Evolutionary conservation across 192 early-diverging fungal genomes (phyloP).

Genomic region (Allomyces arbusculus): DNA sequence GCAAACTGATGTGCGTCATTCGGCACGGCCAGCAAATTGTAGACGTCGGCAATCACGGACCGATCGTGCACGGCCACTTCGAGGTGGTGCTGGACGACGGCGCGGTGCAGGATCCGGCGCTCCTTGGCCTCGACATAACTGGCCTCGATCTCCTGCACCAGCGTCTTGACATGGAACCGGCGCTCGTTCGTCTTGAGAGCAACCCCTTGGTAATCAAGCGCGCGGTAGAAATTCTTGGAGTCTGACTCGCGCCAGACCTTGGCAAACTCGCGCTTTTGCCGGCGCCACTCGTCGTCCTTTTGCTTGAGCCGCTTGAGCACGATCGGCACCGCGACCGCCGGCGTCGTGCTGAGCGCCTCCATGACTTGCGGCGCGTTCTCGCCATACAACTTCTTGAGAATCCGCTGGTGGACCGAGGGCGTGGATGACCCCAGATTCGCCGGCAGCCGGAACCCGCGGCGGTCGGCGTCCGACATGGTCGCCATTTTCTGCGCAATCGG

Average conservation of each 20-base stretch:
- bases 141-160: constrained; percentile 69
- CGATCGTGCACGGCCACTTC: constrained; percentile 55
- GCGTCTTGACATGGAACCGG: constrained; percentile 47
- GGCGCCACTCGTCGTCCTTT: constrained; percentile 91
- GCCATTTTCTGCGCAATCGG: constrained; percentile 72
- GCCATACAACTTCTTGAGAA: constrained; percentile 86
- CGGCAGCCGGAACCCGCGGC: constrained; percentile 42
- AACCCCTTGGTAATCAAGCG: constrained; percentile 86
- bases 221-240: constrained; percentile 77
- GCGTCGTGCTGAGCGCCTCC: constrained; percentile 77
- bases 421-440: constrained; percentile 64
- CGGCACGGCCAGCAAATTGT: too few species aligned
- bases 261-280: constrained; percentile 68
- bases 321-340: constrained; percentile 75
- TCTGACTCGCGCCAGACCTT: constrained; percentile 94
- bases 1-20: too few species aligned
- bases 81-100: constrained; percentile 48
- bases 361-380: constrained; percentile 75
- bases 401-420: constrained; percentile 68
- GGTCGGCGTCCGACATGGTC: constrained; percentile 60
- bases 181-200: constrained; percentile 74
- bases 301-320: constrained; percentile 87
- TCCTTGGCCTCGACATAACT: constrained; percentile 29
- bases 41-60: constrained; percentile 53
- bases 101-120: constrained; percentile 18